Conservation (phyloP, 2,329 filamentous ascomycete genomes). For the Chaetomium sp. region DNA sequence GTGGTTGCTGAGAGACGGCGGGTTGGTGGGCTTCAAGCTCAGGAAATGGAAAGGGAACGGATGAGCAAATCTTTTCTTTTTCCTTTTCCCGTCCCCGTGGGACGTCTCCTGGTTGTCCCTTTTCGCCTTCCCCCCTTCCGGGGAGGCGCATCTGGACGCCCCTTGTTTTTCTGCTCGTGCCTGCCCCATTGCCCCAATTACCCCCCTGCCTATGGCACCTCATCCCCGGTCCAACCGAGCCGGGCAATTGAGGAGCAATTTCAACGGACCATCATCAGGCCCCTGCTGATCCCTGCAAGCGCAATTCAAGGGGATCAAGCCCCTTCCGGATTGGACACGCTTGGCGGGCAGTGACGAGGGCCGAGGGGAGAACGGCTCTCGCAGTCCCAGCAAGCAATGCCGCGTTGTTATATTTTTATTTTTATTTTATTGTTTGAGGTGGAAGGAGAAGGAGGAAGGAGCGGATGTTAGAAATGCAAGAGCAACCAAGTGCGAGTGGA, state of each 20-base stretch:
- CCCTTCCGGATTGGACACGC: slow-evolving; percentile 17
- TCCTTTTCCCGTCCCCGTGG: not conserved
- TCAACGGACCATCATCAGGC: slow-evolving; percentile 22
- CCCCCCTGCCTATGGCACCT: slow-evolving; percentile 7
- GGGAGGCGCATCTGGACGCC: not conserved
- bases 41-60: not conserved
- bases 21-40: not conserved
- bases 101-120: slow-evolving; percentile 1
- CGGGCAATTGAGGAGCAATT: slow-evolving; percentile 24
- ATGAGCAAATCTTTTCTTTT: slow-evolving; percentile 15
- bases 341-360: slow-evolving; percentile 14
- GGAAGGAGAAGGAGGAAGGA: too few relatives aligned
- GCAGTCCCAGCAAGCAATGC: too few relatives aligned
- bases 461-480: too few relatives aligned
- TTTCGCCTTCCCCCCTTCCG: not conserved
- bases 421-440: too few relatives aligned
- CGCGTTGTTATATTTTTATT: too few relatives aligned
- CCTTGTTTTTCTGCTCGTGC: slow-evolving; percentile 8
- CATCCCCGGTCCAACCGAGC: slow-evolving; percentile 10
- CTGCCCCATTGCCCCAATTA: not conserved
- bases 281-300: slow-evolving; percentile 22
- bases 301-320: slow-evolving; percentile 17
- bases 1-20: slow-evolving; percentile 4
- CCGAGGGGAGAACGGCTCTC: slow-evolving; percentile 6
- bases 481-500: too few relatives aligned